Evolutionary conservation across 495 filamentous ascomycete species (phyloP).

Genomic region (Xylaria palmicola): DNA sequence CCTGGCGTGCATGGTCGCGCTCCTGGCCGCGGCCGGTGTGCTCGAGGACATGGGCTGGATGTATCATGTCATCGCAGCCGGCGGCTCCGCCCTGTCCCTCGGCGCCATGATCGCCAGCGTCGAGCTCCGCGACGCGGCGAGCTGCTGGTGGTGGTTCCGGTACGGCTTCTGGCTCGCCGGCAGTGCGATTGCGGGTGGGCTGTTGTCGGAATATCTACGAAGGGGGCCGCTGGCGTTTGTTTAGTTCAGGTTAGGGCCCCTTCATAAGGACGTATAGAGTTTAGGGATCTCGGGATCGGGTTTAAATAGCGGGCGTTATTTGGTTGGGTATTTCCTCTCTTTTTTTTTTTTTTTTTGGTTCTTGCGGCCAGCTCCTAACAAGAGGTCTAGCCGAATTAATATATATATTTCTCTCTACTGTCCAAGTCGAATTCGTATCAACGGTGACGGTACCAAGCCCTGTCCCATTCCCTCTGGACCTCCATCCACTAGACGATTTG

Average conservation of each 20-base stretch:
- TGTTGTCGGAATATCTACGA: conserved; percentile 33
- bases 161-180: conserved; percentile 39
- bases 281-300: background rate
- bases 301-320: conserved; percentile 3
- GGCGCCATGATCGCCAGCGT: conserved; percentile 39
- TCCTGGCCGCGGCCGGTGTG: conserved; percentile 26
- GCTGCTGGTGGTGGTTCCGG: conserved; percentile 44
- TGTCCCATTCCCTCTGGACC: background rate
- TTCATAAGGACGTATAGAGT: background rate
- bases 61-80: conserved; percentile 29
- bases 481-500: background rate
- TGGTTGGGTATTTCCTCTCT: background rate
- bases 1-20: conserved; percentile 24
- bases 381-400: background rate
- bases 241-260: too few species aligned
- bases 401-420: background rate
- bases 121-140: conserved; percentile 34
- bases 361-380: too few species aligned
- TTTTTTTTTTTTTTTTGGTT: too few species aligned
- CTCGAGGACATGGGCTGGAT: conserved; percentile 24
- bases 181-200: conserved; percentile 29
- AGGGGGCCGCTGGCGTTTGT: too few species aligned
- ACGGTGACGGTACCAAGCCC: background rate
- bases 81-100: conserved; percentile 30
- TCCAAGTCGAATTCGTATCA: background rate